Percentiles rank a stretch among this genome's conserved stretches.
phyloP scores from a whole-genome alignment of 2,329 filamentous ascomycete genomes.

The Moelleriella libera region DNA sequence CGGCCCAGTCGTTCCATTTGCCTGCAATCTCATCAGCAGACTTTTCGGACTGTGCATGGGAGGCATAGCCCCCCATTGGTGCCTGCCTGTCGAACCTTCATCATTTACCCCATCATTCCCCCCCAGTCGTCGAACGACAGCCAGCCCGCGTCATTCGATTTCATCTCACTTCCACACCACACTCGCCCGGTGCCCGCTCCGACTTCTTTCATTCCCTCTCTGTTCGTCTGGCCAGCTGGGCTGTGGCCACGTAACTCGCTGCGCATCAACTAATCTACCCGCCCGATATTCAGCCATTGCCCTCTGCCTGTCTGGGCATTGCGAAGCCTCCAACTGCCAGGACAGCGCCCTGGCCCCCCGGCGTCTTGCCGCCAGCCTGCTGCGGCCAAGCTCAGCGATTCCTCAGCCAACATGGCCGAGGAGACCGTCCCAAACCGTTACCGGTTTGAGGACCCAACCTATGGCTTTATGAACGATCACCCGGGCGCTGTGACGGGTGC shows the following conservation, averaged over 20 bases:
- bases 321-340: not conserved
- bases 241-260: not conserved
- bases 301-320: not conserved
- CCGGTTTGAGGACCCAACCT: constrained; percentile 28
- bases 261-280: not conserved
- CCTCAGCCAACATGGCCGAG: constrained; percentile 20
- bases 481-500: constrained; percentile 13
- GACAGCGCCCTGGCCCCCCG: not conserved
- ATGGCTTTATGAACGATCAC: constrained; percentile 22
- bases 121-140: constrained; percentile 3
- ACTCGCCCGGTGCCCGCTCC: not conserved
- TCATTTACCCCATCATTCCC: constrained; percentile 2
- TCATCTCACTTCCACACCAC: constrained; percentile 2
- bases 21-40: constrained; percentile 1
- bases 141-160: constrained; percentile 5
- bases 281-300: not conserved
- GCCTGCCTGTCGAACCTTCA: not conserved
- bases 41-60: constrained; percentile 1
- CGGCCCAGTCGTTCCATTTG: constrained; percentile 1
- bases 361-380: constrained; percentile 2
- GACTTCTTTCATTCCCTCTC: not conserved
- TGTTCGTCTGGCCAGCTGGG: not conserved
- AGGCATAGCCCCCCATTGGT: constrained; percentile 2
- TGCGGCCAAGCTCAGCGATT: not conserved
- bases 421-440: constrained; percentile 25